phyloP scores from a whole-genome alignment of 371 early-diverging fungal species.

The Blakeslea trispora region DNA sequence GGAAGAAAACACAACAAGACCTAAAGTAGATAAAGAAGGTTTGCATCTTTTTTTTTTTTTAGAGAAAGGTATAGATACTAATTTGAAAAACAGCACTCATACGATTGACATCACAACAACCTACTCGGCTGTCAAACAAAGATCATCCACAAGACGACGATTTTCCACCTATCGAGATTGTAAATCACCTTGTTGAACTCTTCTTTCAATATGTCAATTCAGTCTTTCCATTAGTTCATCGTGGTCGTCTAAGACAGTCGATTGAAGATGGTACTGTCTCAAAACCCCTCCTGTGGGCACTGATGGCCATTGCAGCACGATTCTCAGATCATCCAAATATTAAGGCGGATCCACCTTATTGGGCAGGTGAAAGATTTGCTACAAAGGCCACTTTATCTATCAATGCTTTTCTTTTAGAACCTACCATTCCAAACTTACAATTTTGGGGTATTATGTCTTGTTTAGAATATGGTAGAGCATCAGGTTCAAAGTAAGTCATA shows the following conservation, averaged over 20 bases:
- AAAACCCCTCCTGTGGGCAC: constrained; percentile 44
- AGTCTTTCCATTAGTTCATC: constrained; percentile 60
- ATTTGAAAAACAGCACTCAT: too few species aligned
- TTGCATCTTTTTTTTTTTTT: not conserved
- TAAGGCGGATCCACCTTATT: constrained; percentile 48
- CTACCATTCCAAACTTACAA: constrained; percentile 58
- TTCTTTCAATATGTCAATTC: constrained; percentile 62
- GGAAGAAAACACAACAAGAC: constrained; percentile 1
- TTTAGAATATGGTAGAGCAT: constrained; percentile 63
- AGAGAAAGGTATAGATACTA: not conserved
- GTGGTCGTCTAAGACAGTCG: constrained; percentile 31
- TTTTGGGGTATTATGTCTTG: constrained; percentile 61
- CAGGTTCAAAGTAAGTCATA: constrained; percentile 50
- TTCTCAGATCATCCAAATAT: constrained; percentile 49
- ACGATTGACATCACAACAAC: too few species aligned
- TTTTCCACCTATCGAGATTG: constrained; percentile 50
- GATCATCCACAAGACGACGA: constrained; percentile 20
- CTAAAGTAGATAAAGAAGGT: not conserved
- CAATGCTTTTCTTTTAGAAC: constrained; percentile 47
- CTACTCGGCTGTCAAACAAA: too few species aligned
- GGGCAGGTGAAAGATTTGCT: constrained; percentile 49
- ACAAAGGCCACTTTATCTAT: constrained; percentile 43
- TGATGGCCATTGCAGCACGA: constrained; percentile 51
- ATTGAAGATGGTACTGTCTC: constrained; percentile 39
- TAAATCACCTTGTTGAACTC: constrained; percentile 56